phyloP scores from a whole-genome alignment of 768 basidiomycete species.

The Termitomyces sp. region DNA sequence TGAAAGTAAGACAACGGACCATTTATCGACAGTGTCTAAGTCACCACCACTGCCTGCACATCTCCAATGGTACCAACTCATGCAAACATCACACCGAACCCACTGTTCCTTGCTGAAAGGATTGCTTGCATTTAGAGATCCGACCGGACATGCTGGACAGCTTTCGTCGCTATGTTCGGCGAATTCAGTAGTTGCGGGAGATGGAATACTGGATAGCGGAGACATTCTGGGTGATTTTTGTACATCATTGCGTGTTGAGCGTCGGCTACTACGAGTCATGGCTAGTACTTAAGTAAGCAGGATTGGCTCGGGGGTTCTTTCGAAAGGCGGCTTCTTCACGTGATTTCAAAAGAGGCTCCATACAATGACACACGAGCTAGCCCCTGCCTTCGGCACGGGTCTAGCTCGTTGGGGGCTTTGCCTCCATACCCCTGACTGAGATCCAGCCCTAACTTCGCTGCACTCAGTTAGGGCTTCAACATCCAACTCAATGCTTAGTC shows the following conservation, averaged over 20 bases:
- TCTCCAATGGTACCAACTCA: conserved; percentile 80
- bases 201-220: conserved; percentile 21
- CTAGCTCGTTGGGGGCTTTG: too few species aligned
- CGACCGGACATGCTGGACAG: conserved; percentile 50
- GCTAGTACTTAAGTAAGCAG: not conserved
- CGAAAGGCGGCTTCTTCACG: too few species aligned
- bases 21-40: conserved; percentile 70
- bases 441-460: too few species aligned
- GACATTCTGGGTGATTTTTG: conserved; percentile 29
- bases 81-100: conserved; percentile 80
- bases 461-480: too few species aligned
- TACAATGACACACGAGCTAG: too few species aligned
- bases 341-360: too few species aligned
- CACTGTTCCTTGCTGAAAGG: conserved; percentile 61
- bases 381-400: too few species aligned
- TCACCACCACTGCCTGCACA: conserved; percentile 67
- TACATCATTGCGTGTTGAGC: conserved; percentile 31
- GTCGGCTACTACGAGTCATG: conserved; percentile 45
- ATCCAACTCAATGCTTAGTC: too few species aligned
- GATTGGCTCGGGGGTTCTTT: not conserved
- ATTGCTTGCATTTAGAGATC: conserved; percentile 23
- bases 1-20: conserved; percentile 37
- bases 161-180: conserved; percentile 18
- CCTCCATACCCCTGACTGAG: too few species aligned
- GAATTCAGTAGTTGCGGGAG: conserved; percentile 19